Evolutionary conservation across 106 monocot species (phyloP).

Genomic region (Dendrobium officinale): DNA sequence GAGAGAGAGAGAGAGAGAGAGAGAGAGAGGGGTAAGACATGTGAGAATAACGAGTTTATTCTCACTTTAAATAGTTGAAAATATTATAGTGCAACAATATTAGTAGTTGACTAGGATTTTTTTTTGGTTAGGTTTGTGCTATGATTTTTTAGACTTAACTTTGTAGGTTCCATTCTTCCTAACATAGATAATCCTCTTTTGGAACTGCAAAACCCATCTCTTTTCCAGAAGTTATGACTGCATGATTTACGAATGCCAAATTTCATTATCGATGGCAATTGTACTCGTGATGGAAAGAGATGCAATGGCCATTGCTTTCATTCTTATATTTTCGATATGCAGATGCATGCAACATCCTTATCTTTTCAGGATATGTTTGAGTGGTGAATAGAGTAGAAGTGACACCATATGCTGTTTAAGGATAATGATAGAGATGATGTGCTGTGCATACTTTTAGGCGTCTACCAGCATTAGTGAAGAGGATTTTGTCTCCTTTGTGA

Average conservation of each 20-base stretch:
- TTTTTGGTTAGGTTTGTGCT: background rate
- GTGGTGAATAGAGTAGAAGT: background rate
- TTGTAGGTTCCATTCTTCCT: background rate
- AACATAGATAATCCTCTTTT: background rate
- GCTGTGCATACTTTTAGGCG: background rate
- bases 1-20: too few species aligned
- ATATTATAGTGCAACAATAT: too few species aligned
- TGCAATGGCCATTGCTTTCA: background rate
- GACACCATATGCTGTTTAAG: background rate
- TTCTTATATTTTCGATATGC: background rate
- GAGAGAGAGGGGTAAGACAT: too few species aligned
- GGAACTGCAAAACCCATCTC: background rate
- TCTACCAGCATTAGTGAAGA: conserved; percentile 54
- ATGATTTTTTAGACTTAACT: background rate
- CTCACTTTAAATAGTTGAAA: too few species aligned
- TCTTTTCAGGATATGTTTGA: background rate
- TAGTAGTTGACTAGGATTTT: too few species aligned
- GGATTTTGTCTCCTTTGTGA: conserved; percentile 81
- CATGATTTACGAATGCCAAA: background rate
- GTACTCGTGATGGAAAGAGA: background rate
- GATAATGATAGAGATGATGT: background rate
- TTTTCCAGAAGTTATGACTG: background rate
- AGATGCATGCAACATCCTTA: background rate
- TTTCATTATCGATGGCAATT: background rate
- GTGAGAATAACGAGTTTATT: too few species aligned